These are phyloP conservation scores for Ceratocystis eucalypticola DNA, from an alignment of 2,329 filamentous ascomycete genomes.

Conservation along the genomic window DNA sequence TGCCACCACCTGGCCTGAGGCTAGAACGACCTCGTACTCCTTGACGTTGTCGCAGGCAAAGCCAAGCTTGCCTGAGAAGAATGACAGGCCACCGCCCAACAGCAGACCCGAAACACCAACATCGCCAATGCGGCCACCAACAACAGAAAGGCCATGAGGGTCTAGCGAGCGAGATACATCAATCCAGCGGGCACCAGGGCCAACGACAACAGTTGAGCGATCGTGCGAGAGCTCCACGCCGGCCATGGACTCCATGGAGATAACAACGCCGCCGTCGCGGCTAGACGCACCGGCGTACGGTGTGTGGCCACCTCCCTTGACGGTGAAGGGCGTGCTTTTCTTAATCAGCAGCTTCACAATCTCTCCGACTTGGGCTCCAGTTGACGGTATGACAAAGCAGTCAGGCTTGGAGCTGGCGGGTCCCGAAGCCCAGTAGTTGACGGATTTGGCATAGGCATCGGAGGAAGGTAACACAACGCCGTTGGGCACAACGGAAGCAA, in stretches of 20 bases:
- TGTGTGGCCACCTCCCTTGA: conserved; percentile 27
- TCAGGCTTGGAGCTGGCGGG: conserved; percentile 3
- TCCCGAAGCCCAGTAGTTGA: conserved; percentile 8
- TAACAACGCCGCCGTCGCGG: conserved; percentile 23
- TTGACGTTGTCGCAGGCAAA: conserved; percentile 33
- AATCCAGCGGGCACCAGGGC: conserved; percentile 34
- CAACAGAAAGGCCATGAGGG: conserved; percentile 28
- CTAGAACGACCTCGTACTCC: conserved; percentile 34
- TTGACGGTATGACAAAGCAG: conserved; percentile 3
- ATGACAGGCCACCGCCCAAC: conserved; percentile 22
- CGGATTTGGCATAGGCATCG: neutral
- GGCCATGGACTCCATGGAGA: conserved; percentile 20
- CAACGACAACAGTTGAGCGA: conserved; percentile 29
- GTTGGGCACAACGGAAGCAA: neutral
- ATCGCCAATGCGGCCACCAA: conserved; percentile 31
- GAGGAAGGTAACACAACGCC: conserved; percentile 9
- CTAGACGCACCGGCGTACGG: conserved; percentile 23
- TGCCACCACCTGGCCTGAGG: conserved; percentile 30
- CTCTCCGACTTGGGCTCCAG: neutral
- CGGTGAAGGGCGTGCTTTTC: conserved; percentile 28
- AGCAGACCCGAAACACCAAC: conserved; percentile 25
- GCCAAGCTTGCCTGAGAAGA: conserved; percentile 27
- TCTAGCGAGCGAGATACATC: conserved; percentile 22
- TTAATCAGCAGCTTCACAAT: conserved; percentile 8
- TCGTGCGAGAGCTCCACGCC: conserved; percentile 20